Conservation (phyloP, 805 yeast species). For the Saturnispora mendoncae region DNA sequence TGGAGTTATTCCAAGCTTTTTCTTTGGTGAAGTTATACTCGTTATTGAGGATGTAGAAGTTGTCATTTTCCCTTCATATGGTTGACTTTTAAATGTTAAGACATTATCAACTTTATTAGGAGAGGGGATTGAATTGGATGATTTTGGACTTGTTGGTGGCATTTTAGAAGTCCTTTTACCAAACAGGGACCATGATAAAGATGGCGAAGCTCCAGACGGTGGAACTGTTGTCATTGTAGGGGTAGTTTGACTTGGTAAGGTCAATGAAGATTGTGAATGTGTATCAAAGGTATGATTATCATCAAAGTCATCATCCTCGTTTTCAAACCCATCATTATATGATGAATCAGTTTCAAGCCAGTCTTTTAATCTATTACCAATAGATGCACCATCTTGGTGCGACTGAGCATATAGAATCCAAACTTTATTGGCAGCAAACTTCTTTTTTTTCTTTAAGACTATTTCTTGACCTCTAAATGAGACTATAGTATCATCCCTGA, state of each 20-base stretch:
- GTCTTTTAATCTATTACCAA: constrained; percentile 17
- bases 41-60: constrained; percentile 1
- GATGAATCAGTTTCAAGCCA: constrained; percentile 8
- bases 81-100: constrained; percentile 28
- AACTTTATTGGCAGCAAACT: constrained; percentile 25
- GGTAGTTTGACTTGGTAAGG: neutral
- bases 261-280: neutral
- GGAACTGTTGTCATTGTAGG: neutral
- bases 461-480: constrained; percentile 22
- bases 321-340: constrained; percentile 13
- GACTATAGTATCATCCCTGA: constrained; percentile 18
- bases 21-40: constrained; percentile 8
- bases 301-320: constrained; percentile 2
- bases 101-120: constrained; percentile 15
- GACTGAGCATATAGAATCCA: constrained; percentile 67
- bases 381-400: constrained; percentile 43
- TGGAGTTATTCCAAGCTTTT: neutral
- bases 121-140: constrained; percentile 20
- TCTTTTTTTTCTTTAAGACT: constrained; percentile 23
- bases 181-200: constrained; percentile 6
- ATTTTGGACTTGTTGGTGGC: constrained; percentile 47
- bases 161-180: constrained; percentile 4
- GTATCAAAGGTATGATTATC: neutral
- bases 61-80: constrained; percentile 22
- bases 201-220: constrained; percentile 9